Conservation (phyloP, 148 eudicot species). For the Amaranthus palmeri region DNA sequence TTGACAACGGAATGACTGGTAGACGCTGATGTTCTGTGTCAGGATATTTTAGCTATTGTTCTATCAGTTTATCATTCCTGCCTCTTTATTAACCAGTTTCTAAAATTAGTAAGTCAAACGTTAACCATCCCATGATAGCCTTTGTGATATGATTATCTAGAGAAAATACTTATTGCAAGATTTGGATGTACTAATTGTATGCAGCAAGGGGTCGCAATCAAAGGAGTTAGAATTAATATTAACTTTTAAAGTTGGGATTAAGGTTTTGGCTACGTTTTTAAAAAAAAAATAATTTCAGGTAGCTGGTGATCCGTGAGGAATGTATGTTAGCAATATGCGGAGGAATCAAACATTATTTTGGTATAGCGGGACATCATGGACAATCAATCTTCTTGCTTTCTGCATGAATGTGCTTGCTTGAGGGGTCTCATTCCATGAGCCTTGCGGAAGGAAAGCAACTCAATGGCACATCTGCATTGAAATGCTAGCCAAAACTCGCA, state of each 20-base stretch:
- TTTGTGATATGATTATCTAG: too few relatives aligned
- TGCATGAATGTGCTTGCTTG: slow-evolving; percentile 10
- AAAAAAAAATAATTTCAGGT: slow-evolving; percentile 11
- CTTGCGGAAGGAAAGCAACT: neutral
- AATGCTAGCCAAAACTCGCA: slow-evolving; percentile 10
- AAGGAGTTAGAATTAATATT: neutral
- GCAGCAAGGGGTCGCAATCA: neutral
- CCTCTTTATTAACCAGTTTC: too few relatives aligned
- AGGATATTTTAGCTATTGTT: too few relatives aligned
- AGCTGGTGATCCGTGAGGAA: slow-evolving; percentile 15
- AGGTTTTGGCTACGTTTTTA: too few relatives aligned
- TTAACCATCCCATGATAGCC: too few relatives aligned
- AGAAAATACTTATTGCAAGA: too few relatives aligned
- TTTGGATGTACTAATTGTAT: too few relatives aligned
- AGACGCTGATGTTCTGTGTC: too few relatives aligned
- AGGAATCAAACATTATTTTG: slow-evolving; percentile 9
- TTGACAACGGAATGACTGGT: too few relatives aligned
- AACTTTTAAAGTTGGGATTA: neutral
- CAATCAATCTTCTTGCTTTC: neutral
- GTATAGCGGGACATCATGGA: neutral
- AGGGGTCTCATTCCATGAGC: neutral
- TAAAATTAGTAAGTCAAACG: too few relatives aligned
- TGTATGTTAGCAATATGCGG: slow-evolving; percentile 13
- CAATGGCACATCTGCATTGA: neutral
- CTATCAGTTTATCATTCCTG: too few relatives aligned